These are phyloP conservation scores for Phytophthora sansomeana DNA, from an alignment of 352 stramenopile species.

Conservation along the genomic window DNA sequence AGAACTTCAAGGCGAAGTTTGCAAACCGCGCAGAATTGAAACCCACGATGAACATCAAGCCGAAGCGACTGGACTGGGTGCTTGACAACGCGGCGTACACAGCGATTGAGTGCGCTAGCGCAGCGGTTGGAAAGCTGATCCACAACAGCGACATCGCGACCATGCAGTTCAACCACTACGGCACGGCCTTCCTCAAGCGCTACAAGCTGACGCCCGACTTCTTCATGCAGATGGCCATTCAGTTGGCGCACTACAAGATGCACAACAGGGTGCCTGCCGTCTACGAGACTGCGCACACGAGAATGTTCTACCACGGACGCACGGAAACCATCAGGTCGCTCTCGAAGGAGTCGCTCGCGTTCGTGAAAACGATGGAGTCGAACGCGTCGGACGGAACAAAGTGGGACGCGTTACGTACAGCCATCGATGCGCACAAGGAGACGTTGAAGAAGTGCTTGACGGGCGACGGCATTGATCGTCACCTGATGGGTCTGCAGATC, in stretches of 20 bases:
- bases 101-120: conserved; percentile 88
- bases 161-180: conserved; percentile 94
- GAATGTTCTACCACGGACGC: conserved; percentile 97
- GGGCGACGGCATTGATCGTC: conserved; percentile 94
- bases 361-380: conserved; percentile 92
- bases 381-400: conserved; percentile 66
- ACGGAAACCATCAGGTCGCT: conserved; percentile 94
- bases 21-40: conserved; percentile 75
- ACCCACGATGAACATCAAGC: conserved; percentile 69
- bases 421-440: conserved; percentile 93
- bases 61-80: conserved; percentile 82
- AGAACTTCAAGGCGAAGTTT: conserved; percentile 91
- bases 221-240: conserved; percentile 97
- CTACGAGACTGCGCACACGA: conserved; percentile 98
- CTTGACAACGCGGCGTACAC: conserved; percentile 84
- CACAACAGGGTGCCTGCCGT: conserved; percentile 94
- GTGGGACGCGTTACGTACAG: conserved; percentile 89
- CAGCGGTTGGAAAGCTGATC: conserved; percentile 93
- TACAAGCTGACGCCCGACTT: conserved; percentile 97
- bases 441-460: conserved; percentile 88
- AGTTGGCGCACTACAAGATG: conserved; percentile 97
- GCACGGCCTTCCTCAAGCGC: conserved; percentile 92
- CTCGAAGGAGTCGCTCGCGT: conserved; percentile 90
- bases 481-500: conserved; percentile 97
- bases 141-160: conserved; percentile 91